Base-by-base conservation (phyloP, 1,284 basidiomycete species). In the Tetrapyrgos nigripes region DNA sequence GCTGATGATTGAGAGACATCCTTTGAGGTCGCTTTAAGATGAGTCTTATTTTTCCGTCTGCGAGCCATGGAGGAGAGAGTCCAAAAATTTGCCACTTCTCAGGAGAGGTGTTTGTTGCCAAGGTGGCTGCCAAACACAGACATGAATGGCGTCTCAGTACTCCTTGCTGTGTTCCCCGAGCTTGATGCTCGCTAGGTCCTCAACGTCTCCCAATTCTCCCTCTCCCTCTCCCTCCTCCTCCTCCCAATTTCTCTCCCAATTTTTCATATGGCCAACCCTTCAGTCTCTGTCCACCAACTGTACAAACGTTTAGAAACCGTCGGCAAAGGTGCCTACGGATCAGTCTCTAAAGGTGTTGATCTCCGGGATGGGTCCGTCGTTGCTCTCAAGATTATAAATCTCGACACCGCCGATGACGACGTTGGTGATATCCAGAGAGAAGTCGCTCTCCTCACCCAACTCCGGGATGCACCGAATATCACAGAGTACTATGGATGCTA, bases 351-450 rank as follows among this genome's bases (percentile, higher is more conserved):
- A 71, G 96, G 93, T n/a, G 79, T 89, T 57, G 92, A 97, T 66
- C 82, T 93, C 46, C 84, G 89, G 1, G 89, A 93, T 0, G 92
- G 93, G 17, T 92, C 94, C 55, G 83, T 95, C 51, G 94, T 98
- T 17, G 96, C 95, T 14, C 88, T 98, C 76, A 98, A 99, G 79
- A 97, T 99, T 71, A 98, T 99, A 79, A 95, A 99, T 73, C 89
- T 99, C 62, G 97, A 99, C 76, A 97, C 93, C 17, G 89, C 93
- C 54, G 96, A 96, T 72, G 96, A 98, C 74, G 97, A 99, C 73
- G 96, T 98, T 24, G 92, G 83, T 48, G 97, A 97, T 75, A 98
- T 99, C 57, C 97, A 98, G 76, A 91, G 93, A 63, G 97, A 99
- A 76, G 95, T 99, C 21, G 89, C 94, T 6, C 87, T 99, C 49